These are phyloP conservation scores for Colletotrichum truncatum DNA, from an alignment of 2,329 filamentous ascomycete genomes.

Conservation along the genomic window DNA sequence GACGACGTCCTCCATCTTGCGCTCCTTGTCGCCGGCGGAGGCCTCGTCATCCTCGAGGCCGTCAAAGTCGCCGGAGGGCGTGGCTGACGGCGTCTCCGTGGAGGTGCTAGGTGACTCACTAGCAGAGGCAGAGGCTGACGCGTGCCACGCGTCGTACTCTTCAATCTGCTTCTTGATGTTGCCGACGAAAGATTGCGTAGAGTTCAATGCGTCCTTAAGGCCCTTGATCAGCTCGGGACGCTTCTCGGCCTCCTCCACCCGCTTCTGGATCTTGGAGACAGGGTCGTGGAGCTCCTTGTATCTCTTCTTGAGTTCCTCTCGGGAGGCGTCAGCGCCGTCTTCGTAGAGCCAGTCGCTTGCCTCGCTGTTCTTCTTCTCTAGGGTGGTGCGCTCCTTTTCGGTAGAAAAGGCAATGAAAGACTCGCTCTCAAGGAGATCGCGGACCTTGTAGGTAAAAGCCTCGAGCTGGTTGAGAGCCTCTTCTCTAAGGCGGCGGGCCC, in stretches of 20 bases:
- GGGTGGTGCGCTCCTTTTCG: slow-evolving; percentile 68
- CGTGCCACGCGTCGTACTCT: slow-evolving; percentile 71
- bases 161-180: slow-evolving; percentile 76
- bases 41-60: slow-evolving; percentile 79
- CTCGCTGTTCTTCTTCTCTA: slow-evolving; percentile 74
- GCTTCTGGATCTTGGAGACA: slow-evolving; percentile 78
- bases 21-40: slow-evolving; percentile 48
- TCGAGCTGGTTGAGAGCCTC: slow-evolving; percentile 95
- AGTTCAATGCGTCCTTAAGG: slow-evolving; percentile 76
- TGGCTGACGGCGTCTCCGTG: slow-evolving; percentile 50
- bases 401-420: slow-evolving; percentile 79
- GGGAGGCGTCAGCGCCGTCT: slow-evolving; percentile 80
- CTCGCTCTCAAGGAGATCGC: slow-evolving; percentile 83
- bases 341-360: slow-evolving; percentile 92
- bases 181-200: slow-evolving; percentile 75
- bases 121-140: slow-evolving; percentile 60
- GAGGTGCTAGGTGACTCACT: slow-evolving; percentile 52
- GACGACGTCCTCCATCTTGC: slow-evolving; percentile 53
- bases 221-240: slow-evolving; percentile 75
- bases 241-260: slow-evolving; percentile 75
- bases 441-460: slow-evolving; percentile 87
- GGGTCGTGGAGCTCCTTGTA: slow-evolving; percentile 81
- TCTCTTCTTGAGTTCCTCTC: slow-evolving; percentile 78
- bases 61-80: slow-evolving; percentile 67
- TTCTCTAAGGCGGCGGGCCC: slow-evolving; percentile 78